phyloP scores from a whole-genome alignment of 2,329 filamentous ascomycete species.

The Sclerotinia borealis region DNA sequence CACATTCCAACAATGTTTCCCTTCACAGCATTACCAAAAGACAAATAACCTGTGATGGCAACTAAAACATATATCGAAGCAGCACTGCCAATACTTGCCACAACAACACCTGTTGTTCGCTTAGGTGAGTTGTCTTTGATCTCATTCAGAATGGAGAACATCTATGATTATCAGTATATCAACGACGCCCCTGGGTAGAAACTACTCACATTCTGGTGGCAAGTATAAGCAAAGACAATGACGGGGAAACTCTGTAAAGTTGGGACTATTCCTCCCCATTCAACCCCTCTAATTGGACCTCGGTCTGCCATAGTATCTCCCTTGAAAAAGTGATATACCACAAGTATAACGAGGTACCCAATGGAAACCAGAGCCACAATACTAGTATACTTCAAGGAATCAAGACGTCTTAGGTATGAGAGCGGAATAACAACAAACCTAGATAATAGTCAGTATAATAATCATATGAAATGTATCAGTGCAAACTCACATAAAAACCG shows the following conservation, averaged over 20 bases:
- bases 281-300: conserved; percentile 67
- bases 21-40: conserved; percentile 81
- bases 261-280: conserved; percentile 72
- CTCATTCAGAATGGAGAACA: conserved; percentile 98
- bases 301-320: conserved; percentile 70
- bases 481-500: conserved; percentile 74
- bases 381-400: conserved; percentile 96
- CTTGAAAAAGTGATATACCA: conserved; percentile 82
- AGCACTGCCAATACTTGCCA: conserved; percentile 81
- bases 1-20: conserved; percentile 95
- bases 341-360: conserved; percentile 85
- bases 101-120: conserved; percentile 68
- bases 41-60: conserved; percentile 90
- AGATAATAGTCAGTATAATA: conserved; percentile 15
- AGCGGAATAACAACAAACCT: conserved; percentile 89
- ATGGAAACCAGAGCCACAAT: conserved; percentile 88
- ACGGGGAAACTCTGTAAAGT: conserved; percentile 85
- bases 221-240: conserved; percentile 98
- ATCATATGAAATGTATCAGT: not conserved
- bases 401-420: conserved; percentile 82
- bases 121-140: conserved; percentile 75
- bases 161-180: conserved; percentile 47
- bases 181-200: no score
- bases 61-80: conserved; percentile 83
- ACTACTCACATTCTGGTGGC: conserved; percentile 80